Conservation (phyloP, 441 rosid species). For the Theobroma grandiflorum region DNA sequence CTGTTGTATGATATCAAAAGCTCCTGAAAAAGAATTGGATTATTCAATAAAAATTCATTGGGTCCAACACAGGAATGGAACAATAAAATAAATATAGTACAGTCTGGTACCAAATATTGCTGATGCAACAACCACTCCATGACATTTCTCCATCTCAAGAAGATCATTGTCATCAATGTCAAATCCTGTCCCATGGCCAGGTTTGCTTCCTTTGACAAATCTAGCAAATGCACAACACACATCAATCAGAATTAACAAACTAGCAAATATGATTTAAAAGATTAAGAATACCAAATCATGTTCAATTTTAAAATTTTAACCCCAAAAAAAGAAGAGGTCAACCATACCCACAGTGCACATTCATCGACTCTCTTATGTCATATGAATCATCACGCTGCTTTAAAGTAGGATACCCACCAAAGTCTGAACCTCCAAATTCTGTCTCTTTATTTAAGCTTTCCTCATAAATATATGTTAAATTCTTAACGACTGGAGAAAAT, state of each 20-base stretch:
- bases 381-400: slow-evolving; percentile 75
- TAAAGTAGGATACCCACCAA: slow-evolving; percentile 88
- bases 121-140: slow-evolving; percentile 85
- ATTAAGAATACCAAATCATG: neutral
- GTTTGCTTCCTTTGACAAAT: slow-evolving; percentile 80
- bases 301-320: neutral
- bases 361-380: slow-evolving; percentile 80
- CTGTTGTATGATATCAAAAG: slow-evolving; percentile 85
- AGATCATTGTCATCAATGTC: slow-evolving; percentile 80
- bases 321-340: slow-evolving; percentile 1
- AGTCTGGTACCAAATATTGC: slow-evolving; percentile 81
- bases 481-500: slow-evolving; percentile 68
- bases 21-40: slow-evolving; percentile 55
- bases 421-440: slow-evolving; percentile 88
- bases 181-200: slow-evolving; percentile 78
- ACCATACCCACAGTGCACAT: slow-evolving; percentile 84
- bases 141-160: slow-evolving; percentile 80
- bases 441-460: slow-evolving; percentile 56
- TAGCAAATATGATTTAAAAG: slow-evolving; percentile 1
- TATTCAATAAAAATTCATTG: slow-evolving; percentile 33
- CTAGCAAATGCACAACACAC: slow-evolving; percentile 43
- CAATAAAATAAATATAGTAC: slow-evolving; percentile 20
- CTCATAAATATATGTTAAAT: slow-evolving; percentile 69
- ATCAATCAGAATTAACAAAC: slow-evolving; percentile 22
- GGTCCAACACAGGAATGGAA: slow-evolving; percentile 22